Evolutionary conservation across 257 asterid species (phyloP), one percentile per base, ranked within the genome.

Genomic region (Salvia rosmarinus): DNA sequence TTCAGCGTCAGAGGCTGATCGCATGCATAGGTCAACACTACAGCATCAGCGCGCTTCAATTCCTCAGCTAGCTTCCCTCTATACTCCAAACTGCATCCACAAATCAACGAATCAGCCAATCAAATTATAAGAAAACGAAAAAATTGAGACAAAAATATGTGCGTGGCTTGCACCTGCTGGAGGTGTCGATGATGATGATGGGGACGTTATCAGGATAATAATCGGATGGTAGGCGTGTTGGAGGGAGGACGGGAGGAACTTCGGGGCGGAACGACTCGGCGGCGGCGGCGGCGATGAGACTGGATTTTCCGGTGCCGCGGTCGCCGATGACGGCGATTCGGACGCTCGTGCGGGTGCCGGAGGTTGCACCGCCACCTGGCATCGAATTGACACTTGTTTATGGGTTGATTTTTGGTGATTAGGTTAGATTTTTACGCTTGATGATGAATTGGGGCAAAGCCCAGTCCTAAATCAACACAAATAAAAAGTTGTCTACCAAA

Each of bases 261-360:
- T 88, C 90, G n/a, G 74, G 84, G 13, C 95, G 89, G 78, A 95
- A 95, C 25, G 88, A 69, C 72, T 91, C 99, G 63, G 91, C 86
- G 10, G 97, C 91, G 6, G 92, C 96, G 32, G 98, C 87, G 20
- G 91, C 90, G 73, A 95, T 95, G 59, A 95, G 96, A 77, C 98
- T 89, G 71, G 98, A 91, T 80, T 95, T 95, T 3, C 99, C 99
- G 70, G 98, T 86, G 77, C 87, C 91, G 21, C 89, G 96, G 79
- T 95, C 99, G 83, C 96, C 99, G 79, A 95, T 96, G 69, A 95
- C 95, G 70, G 86, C 96, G 69, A 91, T 90, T 21, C 97, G 94
- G 69, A 89, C 91, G 82, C 76, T 75, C 56, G 81, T 73, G 66
- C 96, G 98, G 58, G 82, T 78, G 74, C 83, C 83, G 90, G 85